Conservation (phyloP, 192 early-diverging fungal species). For the Podila verticillata region DNA sequence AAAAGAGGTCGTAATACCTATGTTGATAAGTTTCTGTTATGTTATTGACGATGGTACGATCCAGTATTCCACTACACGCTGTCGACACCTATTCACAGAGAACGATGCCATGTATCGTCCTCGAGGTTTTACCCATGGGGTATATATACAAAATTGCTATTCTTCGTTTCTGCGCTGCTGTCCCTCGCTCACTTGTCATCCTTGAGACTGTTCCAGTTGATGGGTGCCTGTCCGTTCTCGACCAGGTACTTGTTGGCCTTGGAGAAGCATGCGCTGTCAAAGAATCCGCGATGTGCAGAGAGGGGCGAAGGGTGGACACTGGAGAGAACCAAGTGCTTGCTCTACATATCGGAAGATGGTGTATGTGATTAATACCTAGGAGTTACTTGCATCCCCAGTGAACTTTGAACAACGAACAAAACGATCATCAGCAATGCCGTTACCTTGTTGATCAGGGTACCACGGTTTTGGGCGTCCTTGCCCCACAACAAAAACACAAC, state of each 20-base stretch:
- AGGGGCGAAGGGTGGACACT: slow-evolving; percentile 93
- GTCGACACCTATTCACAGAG: no score
- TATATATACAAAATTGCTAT: no score
- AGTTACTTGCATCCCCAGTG: no score
- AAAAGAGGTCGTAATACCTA: no score
- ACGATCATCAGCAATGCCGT: background rate
- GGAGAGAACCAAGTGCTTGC: slow-evolving; percentile 85
- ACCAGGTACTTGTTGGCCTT: slow-evolving; percentile 88
- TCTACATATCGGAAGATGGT: slow-evolving; percentile 1
- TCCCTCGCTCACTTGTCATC: slow-evolving; percentile 19
- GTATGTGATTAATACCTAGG: no score
- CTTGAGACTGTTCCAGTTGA: slow-evolving; percentile 74
- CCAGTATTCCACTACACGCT: no score
- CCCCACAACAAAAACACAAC: slow-evolving; percentile 98
- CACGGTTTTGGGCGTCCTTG: slow-evolving; percentile 87
- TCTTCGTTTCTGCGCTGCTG: no score
- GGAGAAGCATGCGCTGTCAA: slow-evolving; percentile 87
- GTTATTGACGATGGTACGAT: no score
- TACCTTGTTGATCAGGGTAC: slow-evolving; percentile 70
- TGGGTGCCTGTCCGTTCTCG: slow-evolving; percentile 60
- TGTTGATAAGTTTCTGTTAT: no score
- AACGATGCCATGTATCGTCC: no score
- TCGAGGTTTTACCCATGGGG: no score
- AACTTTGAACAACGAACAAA: background rate
- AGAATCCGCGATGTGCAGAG: slow-evolving; percentile 87